These are phyloP conservation scores for Elongisporangium undulatum DNA, from an alignment of 352 stramenopile species.

Conservation along the genomic window DNA sequence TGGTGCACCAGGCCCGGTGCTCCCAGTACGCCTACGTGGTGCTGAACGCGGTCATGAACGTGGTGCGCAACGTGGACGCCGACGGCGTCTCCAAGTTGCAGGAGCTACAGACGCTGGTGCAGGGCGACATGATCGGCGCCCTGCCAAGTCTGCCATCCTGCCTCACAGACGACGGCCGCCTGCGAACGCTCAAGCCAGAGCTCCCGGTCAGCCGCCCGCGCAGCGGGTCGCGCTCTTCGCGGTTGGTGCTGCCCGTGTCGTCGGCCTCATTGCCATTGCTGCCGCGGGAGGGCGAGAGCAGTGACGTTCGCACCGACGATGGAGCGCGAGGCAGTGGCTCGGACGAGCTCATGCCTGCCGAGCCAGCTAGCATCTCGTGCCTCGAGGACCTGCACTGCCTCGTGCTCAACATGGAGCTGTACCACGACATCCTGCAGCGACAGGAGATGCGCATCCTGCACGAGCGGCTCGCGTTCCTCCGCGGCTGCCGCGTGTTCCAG, in stretches of 20 bases:
- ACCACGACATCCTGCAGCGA: constrained; percentile 40
- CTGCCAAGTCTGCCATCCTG: constrained; percentile 28
- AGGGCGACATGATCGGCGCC: constrained; percentile 48
- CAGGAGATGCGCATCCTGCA: constrained; percentile 41
- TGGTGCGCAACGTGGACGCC: constrained; percentile 41
- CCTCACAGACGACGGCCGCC: constrained; percentile 28
- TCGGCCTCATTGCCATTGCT: background rate
- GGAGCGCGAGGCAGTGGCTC: constrained; percentile 2
- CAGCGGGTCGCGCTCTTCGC: background rate
- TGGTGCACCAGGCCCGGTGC: constrained; percentile 34
- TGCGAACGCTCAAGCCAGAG: constrained; percentile 17
- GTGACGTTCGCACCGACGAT: background rate
- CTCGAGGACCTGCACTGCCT: constrained; percentile 57
- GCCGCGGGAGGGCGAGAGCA: background rate
- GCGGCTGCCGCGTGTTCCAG: constrained; percentile 59
- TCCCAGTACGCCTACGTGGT: constrained; percentile 43
- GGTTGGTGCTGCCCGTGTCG: background rate
- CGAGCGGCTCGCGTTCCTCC: constrained; percentile 48
- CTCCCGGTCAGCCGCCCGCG: background rate
- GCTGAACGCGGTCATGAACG: constrained; percentile 28
- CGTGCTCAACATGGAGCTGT: constrained; percentile 37
- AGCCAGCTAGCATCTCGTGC: constrained; percentile 42
- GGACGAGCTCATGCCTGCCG: constrained; percentile 13
- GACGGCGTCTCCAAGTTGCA: constrained; percentile 37
- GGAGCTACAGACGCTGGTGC: constrained; percentile 49